Evolutionary conservation across 139 green algal species (phyloP), one percentile per base, ranked within the genome.

Genomic region (Desmodesmus armatus): DNA sequence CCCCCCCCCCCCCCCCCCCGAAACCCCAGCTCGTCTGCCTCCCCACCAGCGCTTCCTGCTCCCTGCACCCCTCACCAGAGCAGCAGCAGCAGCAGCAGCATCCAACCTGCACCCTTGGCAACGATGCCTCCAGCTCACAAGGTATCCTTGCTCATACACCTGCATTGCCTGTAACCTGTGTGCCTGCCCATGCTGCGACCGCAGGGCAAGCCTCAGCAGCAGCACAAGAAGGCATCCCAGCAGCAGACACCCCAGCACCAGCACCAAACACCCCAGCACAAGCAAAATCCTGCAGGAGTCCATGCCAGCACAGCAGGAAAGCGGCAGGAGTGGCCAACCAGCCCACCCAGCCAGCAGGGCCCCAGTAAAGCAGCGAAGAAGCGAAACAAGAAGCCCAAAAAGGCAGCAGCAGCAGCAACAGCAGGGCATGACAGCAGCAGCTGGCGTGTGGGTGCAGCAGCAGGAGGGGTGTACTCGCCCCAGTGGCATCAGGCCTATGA

Each of bases 361-460:
- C n/a, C n/a, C n/a, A n/a, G n/a, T n/a, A n/a, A n/a, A n/a, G n/a
- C n/a, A n/a, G n/a, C n/a, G 25, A 75, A 11, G 27, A 13, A 23
- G 63, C 31, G 29, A n/a, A n/a, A 72, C 9, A 72, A 43, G 41
- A 19, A 29, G 5, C 67, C 13, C 47, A 55, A n/a, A n/a, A n/a
- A n/a, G n/a, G n/a, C n/a, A 31, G 58, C 58, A 67, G 58, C 58
- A 67, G 25, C 58, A 67, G 58, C 58, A 49, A 6, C 67, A 75
- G 67, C 67, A n/a, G n/a, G n/a, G n/a, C n/a, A n/a, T n/a, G n/a
- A n/a, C n/a, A 49, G 37, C 67, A 75, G 67, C 67, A 72, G 47
- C 9, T 21, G 7, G 47, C 9, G 9, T 21, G 47, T 3, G 41
- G 63, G 7, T 37, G 31, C 37, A 47, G 35, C 67, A 75, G 63